These are phyloP conservation scores for Penicillium riverlandense DNA, from an alignment of 495 filamentous ascomycete genomes.

Conservation along the genomic window DNA sequence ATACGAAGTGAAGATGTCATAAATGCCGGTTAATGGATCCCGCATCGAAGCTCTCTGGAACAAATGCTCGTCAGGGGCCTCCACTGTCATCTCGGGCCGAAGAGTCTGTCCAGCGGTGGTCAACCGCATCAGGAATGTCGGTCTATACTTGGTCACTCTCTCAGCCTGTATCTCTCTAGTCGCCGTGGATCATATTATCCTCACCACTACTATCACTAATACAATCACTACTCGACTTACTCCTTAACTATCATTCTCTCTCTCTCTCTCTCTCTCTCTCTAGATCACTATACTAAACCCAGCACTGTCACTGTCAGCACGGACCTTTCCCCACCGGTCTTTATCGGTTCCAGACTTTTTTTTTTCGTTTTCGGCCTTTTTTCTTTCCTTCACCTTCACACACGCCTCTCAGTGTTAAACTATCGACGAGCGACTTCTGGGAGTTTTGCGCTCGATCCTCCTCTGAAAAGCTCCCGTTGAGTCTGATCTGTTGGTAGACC, in stretches of 20 bases:
- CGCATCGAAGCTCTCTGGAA: conserved; percentile 5
- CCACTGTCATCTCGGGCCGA: neutral
- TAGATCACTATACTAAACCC: no score
- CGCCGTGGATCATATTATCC: no score
- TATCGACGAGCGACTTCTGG: conserved; percentile 48
- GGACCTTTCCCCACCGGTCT: neutral
- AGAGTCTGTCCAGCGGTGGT: no score
- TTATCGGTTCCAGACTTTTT: conserved; percentile 17
- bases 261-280: no score
- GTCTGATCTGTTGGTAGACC: no score
- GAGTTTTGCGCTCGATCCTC: conserved; percentile 51
- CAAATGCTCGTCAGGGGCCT: neutral
- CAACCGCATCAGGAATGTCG: no score
- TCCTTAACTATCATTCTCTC: no score
- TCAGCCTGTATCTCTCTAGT: no score
- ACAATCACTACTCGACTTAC: no score
- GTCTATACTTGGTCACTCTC: no score
- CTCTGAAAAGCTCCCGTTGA: conserved; percentile 34
- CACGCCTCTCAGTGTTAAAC: neutral
- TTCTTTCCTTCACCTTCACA: conserved; percentile 1
- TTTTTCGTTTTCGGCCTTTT: conserved; percentile 2
- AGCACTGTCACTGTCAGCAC: neutral
- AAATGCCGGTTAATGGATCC: neutral
- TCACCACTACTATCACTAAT: no score
- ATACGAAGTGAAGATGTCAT: no score